Evolutionary conservation across 2,329 filamentous ascomycete species (phyloP), one percentile per base, ranked within the genome.

Genomic region (Colletotrichum lindemuthianum): DNA sequence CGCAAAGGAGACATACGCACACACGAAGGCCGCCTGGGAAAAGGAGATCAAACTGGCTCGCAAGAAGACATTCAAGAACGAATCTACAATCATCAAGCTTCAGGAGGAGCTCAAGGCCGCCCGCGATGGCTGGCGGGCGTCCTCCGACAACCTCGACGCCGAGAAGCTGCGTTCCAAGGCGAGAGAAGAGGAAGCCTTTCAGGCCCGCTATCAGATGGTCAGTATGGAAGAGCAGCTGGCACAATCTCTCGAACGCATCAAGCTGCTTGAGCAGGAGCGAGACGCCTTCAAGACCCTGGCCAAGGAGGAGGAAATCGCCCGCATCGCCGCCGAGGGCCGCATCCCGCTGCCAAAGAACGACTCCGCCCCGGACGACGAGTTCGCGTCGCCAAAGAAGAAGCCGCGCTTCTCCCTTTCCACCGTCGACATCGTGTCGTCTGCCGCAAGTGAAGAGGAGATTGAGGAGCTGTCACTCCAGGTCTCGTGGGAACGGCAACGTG

Each of bases 21-120:
- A 90, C 72, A 88, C 87, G 9, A 86, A 90, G 74, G 79, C 86
- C 16, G 76, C 91, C 9, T 92, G 90, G 85, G 90, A 92, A 71
- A 92, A 92, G 73, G 90, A 92, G 74, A 88, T 92, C 47, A 85
- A 90, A 59, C 83, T 87, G 60, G 84, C 86, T 9, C 82, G 89
- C 53, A 92, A 92, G 70, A 90, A 92, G 70, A 88, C 88, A 2
- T 92, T 92, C 82, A 92, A 92, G 72, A 85, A 86, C n/a, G 89
- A 91, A 69, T 91, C 89, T 3, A 77, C 80, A 10, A 83, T 89
- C 37, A 86, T 92, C 70, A 91, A 91, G 73, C 74, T 90, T n/a
- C 89, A 92, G 73, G 90, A 92, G 70, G 90, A 92, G 70, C 82
- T 92, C 68, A 92, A 92, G 73, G 79, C 86, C 0, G 79, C 85